Conservation (phyloP, 768 basidiomycete genomes). For the Kwoniella bestiolae region DNA sequence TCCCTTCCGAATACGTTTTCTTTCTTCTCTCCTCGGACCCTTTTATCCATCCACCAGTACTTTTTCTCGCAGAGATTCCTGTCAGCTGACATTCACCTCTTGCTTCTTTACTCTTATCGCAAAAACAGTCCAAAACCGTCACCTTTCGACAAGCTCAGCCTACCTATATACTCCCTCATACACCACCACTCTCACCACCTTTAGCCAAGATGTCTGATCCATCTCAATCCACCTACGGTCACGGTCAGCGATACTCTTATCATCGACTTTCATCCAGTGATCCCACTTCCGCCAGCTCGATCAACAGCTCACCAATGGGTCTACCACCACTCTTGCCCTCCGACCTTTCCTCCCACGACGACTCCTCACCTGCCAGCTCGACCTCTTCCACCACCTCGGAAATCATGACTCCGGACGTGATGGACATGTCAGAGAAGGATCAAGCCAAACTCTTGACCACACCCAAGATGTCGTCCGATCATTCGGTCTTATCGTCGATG, state of each 20-base stretch:
- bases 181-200: constrained; percentile 15
- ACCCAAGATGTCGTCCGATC: constrained; percentile 28
- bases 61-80: neutral
- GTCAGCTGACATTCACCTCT: neutral
- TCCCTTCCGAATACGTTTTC: neutral
- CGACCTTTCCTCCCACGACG: constrained; percentile 30
- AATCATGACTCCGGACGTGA: constrained; percentile 23
- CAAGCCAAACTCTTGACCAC: constrained; percentile 7
- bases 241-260: constrained; percentile 12
- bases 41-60: neutral
- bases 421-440: neutral
- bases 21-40: neutral
- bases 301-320: constrained; percentile 24
- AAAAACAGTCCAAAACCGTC: neutral
- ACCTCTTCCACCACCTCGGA: neutral
- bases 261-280: neutral
- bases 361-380: constrained; percentile 25
- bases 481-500: constrained; percentile 31
- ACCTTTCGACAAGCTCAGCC: constrained; percentile 3
- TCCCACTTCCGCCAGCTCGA: constrained; percentile 6
- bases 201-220: neutral
- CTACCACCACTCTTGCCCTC: constrained; percentile 30
- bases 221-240: neutral
- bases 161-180: constrained; percentile 8
- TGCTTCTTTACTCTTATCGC: neutral